A percentile compares a stretch with the other conserved stretches of the same genome.
Evolutionary conservation across 2,329 filamentous ascomycete genomes (phyloP).

Genomic region (Phoma sp.): DNA sequence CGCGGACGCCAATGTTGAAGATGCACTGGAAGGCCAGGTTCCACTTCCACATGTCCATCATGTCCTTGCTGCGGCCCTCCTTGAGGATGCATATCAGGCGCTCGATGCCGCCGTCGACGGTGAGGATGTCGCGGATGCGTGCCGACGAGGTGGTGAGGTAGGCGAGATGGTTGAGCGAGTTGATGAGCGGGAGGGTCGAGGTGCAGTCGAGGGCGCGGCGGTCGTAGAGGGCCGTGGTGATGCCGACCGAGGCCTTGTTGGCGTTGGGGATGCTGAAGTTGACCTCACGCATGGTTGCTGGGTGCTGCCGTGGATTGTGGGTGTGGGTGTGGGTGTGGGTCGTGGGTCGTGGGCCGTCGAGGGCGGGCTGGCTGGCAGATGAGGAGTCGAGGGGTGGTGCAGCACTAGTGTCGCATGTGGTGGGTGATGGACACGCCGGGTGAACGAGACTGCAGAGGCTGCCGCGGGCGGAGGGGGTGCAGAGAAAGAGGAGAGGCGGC

Average conservation of each 20-base stretch:
- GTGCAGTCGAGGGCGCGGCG: constrained; percentile 97
- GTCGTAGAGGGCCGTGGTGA: constrained; percentile 97
- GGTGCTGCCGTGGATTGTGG: constrained; percentile 24
- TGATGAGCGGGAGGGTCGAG: constrained; percentile 95
- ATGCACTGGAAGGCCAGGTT: constrained; percentile 98
- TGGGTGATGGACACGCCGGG: constrained; percentile 23
- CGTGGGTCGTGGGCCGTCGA: constrained; percentile 25
- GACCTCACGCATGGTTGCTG: constrained; percentile 89
- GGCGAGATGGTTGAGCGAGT: constrained; percentile 97
- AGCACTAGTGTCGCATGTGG: constrained; percentile 44
- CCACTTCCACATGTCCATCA: constrained; percentile 99
- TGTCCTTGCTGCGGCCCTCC: constrained; percentile 92
- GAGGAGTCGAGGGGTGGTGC: constrained; percentile 35
- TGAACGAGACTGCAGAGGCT: constrained; percentile 9
- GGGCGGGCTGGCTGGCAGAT: constrained; percentile 7
- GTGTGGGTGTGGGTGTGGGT: constrained; percentile 23
- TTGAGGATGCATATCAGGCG: constrained; percentile 96
- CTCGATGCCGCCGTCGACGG: constrained; percentile 98
- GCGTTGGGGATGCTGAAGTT: constrained; percentile 99
- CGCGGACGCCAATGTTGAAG: constrained; percentile 96
- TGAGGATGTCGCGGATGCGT: constrained; percentile 95
- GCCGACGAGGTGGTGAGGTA: constrained; percentile 98
- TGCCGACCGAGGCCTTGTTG: constrained; percentile 98
- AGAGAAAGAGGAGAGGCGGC: no score
- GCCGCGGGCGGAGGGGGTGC: not conserved